Percentiles rank a stretch among this genome's conserved stretches.
Conservation (phyloP, 1,139 yeast species). For the Kodamaea fungicola region DNA sequence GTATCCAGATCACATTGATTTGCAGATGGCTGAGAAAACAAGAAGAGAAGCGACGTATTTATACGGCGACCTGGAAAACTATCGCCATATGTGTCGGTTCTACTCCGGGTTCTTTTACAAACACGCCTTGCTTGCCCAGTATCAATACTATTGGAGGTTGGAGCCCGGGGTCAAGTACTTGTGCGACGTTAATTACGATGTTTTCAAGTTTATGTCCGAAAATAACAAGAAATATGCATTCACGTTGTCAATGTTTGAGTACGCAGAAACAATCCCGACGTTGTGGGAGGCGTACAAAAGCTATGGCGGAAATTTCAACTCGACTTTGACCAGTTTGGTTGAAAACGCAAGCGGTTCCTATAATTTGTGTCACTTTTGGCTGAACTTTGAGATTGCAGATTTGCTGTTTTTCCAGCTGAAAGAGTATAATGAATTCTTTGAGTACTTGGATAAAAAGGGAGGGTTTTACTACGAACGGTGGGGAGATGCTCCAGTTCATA, state of each 20-base stretch:
- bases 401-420: conserved; percentile 21
- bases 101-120: conserved; percentile 33
- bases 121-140: conserved; percentile 27
- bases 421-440: conserved; percentile 23
- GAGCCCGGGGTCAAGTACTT: conserved; percentile 26
- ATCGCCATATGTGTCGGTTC: conserved; percentile 38
- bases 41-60: conserved; percentile 7
- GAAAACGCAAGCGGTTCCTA: conserved; percentile 25
- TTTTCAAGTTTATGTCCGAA: conserved; percentile 23
- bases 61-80: conserved; percentile 30
- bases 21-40: conserved; percentile 14
- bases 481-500: conserved; percentile 43
- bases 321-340: conserved; percentile 9
- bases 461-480: conserved; percentile 41
- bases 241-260: conserved; percentile 27
- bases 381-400: conserved; percentile 36
- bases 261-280: conserved; percentile 29
- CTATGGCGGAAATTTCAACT: conserved; percentile 3
- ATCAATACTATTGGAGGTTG: conserved; percentile 35
- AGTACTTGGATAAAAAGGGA: conserved; percentile 27
- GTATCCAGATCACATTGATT: conserved; percentile 28
- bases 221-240: conserved; percentile 24
- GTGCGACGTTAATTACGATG: conserved; percentile 30
- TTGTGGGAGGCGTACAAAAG: conserved; percentile 25
- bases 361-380: conserved; percentile 40